Conservation (phyloP, 805 yeast genomes). For the Isabelozyma heimii region DNA sequence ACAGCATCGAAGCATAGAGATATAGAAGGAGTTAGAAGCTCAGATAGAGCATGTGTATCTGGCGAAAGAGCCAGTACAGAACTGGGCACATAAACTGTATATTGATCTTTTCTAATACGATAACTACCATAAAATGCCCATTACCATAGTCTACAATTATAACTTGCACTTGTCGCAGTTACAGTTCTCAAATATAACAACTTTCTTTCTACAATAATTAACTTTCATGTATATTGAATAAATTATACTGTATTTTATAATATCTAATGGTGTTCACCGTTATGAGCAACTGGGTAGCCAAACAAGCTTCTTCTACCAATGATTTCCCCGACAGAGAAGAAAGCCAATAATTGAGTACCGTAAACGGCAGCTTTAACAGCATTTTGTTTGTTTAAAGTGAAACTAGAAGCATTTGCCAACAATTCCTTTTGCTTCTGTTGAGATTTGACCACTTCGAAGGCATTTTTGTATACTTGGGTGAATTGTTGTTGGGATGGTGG, state of each 20-base stretch:
- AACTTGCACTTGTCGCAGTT: no score
- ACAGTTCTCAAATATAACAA: no score
- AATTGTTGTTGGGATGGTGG: constrained; percentile 83
- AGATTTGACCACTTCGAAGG: constrained; percentile 33
- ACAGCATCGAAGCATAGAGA: not conserved
- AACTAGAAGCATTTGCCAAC: constrained; percentile 42
- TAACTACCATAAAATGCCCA: no score
- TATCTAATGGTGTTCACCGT: constrained; percentile 8
- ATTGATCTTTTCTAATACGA: no score
- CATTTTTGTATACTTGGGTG: constrained; percentile 64
- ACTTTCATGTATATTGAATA: not conserved
- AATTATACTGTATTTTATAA: not conserved
- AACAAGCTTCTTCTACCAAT: constrained; percentile 92
- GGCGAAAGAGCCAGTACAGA: no score
- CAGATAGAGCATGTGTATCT: no score
- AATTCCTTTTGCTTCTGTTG: constrained; percentile 59
- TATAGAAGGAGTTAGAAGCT: no score
- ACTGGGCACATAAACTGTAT: no score
- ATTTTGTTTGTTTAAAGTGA: constrained; percentile 52
- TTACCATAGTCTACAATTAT: no score
- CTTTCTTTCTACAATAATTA: not conserved
- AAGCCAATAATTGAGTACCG: constrained; percentile 81
- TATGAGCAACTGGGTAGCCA: constrained; percentile 72
- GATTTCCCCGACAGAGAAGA: constrained; percentile 92
- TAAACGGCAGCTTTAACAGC: constrained; percentile 67